These are phyloP conservation scores for Aspergillus pseudotamarii DNA, from an alignment of 2,329 filamentous ascomycete genomes.

Conservation along the genomic window DNA sequence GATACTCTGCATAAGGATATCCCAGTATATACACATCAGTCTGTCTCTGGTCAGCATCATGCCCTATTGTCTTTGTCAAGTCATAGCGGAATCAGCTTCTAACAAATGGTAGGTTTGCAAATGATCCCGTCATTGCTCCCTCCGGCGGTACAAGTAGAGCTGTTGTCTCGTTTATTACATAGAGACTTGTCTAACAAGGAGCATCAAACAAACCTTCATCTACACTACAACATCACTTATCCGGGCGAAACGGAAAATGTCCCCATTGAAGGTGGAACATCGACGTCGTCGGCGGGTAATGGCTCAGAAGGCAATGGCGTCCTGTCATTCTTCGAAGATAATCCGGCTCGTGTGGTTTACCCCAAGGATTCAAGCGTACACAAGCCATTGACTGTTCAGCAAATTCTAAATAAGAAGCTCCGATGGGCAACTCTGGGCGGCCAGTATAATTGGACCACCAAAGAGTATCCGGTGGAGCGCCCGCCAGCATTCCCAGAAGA, in stretches of 20 bases:
- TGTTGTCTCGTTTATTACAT: constrained; percentile 77
- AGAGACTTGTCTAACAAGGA: constrained; percentile 70
- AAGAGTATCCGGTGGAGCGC: constrained; percentile 70
- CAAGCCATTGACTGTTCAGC: constrained; percentile 68
- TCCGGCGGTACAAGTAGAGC: constrained; percentile 64
- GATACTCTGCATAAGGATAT: constrained; percentile 28
- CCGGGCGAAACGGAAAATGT: constrained; percentile 31
- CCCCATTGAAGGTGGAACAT: constrained; percentile 19
- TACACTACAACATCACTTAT: constrained; percentile 75
- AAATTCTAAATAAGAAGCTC: constrained; percentile 76
- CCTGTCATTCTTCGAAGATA: constrained; percentile 59
- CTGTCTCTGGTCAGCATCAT: constrained; percentile 39
- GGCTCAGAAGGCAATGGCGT: not conserved
- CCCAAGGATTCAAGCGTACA: constrained; percentile 77
- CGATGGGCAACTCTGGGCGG: constrained; percentile 95
- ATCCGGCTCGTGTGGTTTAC: constrained; percentile 32
- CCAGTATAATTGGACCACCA: constrained; percentile 94
- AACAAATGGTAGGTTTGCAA: constrained; percentile 67
- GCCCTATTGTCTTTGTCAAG: not conserved
- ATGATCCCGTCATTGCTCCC: constrained; percentile 77
- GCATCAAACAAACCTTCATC: constrained; percentile 88
- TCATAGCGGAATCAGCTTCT: constrained; percentile 18
- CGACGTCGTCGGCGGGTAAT: constrained; percentile 49
- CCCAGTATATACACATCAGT: constrained; percentile 40
- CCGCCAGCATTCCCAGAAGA: constrained; percentile 76